These are phyloP conservation scores for Amanita fuliginea DNA, from an alignment of 768 basidiomycete species.

Conservation along the genomic window DNA sequence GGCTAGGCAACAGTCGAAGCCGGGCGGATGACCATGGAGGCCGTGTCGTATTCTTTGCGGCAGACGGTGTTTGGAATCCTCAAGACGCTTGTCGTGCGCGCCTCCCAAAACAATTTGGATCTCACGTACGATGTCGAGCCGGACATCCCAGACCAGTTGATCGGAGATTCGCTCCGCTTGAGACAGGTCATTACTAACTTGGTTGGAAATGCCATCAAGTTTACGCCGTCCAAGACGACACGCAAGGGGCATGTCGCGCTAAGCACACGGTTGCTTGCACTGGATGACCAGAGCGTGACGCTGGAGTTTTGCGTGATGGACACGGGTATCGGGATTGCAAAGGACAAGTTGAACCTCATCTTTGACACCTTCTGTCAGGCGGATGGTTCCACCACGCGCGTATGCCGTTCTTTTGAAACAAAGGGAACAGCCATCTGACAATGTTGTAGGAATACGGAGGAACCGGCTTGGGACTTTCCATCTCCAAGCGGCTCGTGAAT, in stretches of 20 bases:
- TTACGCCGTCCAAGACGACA: conserved; percentile 73
- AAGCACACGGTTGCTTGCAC: conserved; percentile 66
- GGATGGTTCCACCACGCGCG: conserved; percentile 94
- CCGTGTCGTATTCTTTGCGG: conserved; percentile 96
- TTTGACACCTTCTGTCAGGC: conserved; percentile 99
- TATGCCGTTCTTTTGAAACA: conserved; percentile 25
- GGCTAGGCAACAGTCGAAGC: conserved; percentile 66
- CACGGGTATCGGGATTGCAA: conserved; percentile 97
- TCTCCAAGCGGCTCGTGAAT: conserved; percentile 92
- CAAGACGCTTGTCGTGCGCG: conserved; percentile 96
- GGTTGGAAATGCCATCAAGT: conserved; percentile 95
- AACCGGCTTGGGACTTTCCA: conserved; percentile 91
- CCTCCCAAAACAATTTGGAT: conserved; percentile 92
- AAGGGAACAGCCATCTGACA: background rate
- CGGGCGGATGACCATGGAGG: conserved; percentile 99
- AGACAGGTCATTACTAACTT: conserved; percentile 94
- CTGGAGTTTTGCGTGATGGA: conserved; percentile 97
- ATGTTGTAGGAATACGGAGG: conserved; percentile 81
- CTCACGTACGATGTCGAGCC: conserved; percentile 94
- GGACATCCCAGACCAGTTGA: conserved; percentile 92
- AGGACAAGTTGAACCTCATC: conserved; percentile 95
- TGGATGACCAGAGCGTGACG: conserved; percentile 77
- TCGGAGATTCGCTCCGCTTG: conserved; percentile 90
- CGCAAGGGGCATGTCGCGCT: conserved; percentile 86
- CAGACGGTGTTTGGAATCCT: conserved; percentile 95